Evolutionary conservation across 805 yeast genomes (phyloP).

Genomic region (Cyberlindnera misumaiensis): DNA sequence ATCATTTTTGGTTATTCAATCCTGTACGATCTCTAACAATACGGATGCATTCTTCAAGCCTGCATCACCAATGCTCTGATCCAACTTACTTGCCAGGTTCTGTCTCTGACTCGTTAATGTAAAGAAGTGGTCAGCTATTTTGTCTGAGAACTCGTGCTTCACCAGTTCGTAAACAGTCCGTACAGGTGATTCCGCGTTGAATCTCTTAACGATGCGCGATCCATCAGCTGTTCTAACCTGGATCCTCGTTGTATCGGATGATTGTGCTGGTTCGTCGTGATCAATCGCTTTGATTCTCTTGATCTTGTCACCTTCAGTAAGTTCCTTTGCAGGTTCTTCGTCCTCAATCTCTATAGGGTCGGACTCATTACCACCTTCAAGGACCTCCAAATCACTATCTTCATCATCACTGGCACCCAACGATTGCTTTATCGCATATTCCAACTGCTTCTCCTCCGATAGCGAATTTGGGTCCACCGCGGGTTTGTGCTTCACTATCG

Average conservation of each 20-base stretch:
- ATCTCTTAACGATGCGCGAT: conserved; percentile 68
- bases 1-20: not conserved
- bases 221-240: conserved; percentile 90
- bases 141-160: conserved; percentile 46
- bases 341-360: conserved; percentile 23
- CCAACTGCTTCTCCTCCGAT: conserved; percentile 80
- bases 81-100: conserved; percentile 47
- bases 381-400: conserved; percentile 17
- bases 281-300: conserved; percentile 42
- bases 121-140: conserved; percentile 38
- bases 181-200: conserved; percentile 54
- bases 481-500: conserved; percentile 53
- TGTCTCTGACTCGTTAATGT: conserved; percentile 36
- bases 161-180: conserved; percentile 54
- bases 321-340: conserved; percentile 14
- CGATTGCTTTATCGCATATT: conserved; percentile 66
- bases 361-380: conserved; percentile 8
- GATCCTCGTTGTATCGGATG: conserved; percentile 41
- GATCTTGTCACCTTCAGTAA: conserved; percentile 38
- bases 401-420: conserved; percentile 31
- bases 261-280: conserved; percentile 55
- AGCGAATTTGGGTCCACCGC: conserved; percentile 57
- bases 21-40: conserved; percentile 16
- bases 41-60: conserved; percentile 75
- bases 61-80: conserved; percentile 59